phyloP scores from a whole-genome alignment of 2,329 filamentous ascomycete genomes.

The Cladosporium cucumerinum region DNA sequence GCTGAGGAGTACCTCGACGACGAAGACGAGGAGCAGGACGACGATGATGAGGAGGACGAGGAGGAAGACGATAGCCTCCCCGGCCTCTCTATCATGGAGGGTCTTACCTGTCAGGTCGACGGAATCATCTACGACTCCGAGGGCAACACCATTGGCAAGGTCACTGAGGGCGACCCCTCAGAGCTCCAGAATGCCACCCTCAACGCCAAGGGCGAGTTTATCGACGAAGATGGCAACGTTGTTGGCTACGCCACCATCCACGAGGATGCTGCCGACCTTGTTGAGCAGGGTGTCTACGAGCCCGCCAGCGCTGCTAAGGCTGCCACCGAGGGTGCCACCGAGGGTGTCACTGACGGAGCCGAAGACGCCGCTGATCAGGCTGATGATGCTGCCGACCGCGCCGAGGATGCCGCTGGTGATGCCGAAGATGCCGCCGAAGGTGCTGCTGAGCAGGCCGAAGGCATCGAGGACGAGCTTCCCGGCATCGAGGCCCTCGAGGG shows the following conservation, averaged over 20 bases:
- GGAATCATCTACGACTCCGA: slow-evolving; percentile 51
- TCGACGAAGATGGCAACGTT: slow-evolving; percentile 54
- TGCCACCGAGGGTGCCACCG: slow-evolving; percentile 43
- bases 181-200: slow-evolving; percentile 48
- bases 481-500: slow-evolving; percentile 52
- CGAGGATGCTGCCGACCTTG: slow-evolving; percentile 41
- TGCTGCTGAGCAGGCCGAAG: slow-evolving; percentile 31
- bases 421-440: slow-evolving; percentile 31
- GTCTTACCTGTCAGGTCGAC: slow-evolving; percentile 45
- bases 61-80: slow-evolving; percentile 38
- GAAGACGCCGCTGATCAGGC: slow-evolving; percentile 21
- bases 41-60: slow-evolving; percentile 26
- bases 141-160: slow-evolving; percentile 48
- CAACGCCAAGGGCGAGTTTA: slow-evolving; percentile 53
- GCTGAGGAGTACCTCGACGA: slow-evolving; percentile 35
- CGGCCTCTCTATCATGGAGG: slow-evolving; percentile 46
- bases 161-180: slow-evolving; percentile 47
- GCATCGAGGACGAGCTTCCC: slow-evolving; percentile 48
- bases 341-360: slow-evolving; percentile 39
- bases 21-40: slow-evolving; percentile 34
- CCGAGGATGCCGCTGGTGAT: slow-evolving; percentile 30
- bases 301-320: slow-evolving; percentile 41
- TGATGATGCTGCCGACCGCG: slow-evolving; percentile 29
- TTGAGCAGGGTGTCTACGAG: slow-evolving; percentile 45
- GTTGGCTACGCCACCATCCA: slow-evolving; percentile 52